Evolutionary conservation across 1,284 basidiomycete genomes (phyloP).

Genomic region (Somion occarium): DNA sequence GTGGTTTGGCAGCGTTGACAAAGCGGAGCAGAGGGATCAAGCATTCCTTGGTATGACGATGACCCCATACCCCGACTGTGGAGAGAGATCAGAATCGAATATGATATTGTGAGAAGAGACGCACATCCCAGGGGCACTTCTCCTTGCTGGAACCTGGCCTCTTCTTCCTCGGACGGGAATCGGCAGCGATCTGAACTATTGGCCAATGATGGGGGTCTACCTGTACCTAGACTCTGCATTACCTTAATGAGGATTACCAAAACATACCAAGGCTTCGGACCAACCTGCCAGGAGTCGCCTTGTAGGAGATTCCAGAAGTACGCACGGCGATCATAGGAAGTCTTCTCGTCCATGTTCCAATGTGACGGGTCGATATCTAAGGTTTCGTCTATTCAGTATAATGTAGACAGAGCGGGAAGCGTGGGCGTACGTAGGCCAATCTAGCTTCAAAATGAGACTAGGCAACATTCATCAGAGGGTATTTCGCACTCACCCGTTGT

Average conservation of each 20-base stretch:
- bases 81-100: slow-evolving; percentile 5
- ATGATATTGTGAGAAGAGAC: slow-evolving; percentile 16
- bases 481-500: slow-evolving; percentile 36
- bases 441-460: slow-evolving; percentile 24
- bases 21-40: slow-evolving; percentile 38
- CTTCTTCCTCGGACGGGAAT: slow-evolving; percentile 41
- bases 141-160: slow-evolving; percentile 34
- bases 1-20: slow-evolving; percentile 36
- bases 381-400: slow-evolving; percentile 4
- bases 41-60: slow-evolving; percentile 35
- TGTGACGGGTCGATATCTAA: slow-evolving; percentile 50
- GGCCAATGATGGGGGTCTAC: slow-evolving; percentile 41
- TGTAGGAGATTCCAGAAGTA: slow-evolving; percentile 52
- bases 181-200: slow-evolving; percentile 35
- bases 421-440: slow-evolving; percentile 47
- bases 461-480: too few relatives aligned
- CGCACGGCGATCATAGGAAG: slow-evolving; percentile 46
- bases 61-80: slow-evolving; percentile 45
- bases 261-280: slow-evolving; percentile 8
- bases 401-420: slow-evolving; percentile 7
- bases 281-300: slow-evolving; percentile 42
- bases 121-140: slow-evolving; percentile 42
- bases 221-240: slow-evolving; percentile 42
- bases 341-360: slow-evolving; percentile 45
- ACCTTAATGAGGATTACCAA: not conserved